phyloP scores from a whole-genome alignment of 345 rosid genomes.

The Trapa incisa region DNA sequence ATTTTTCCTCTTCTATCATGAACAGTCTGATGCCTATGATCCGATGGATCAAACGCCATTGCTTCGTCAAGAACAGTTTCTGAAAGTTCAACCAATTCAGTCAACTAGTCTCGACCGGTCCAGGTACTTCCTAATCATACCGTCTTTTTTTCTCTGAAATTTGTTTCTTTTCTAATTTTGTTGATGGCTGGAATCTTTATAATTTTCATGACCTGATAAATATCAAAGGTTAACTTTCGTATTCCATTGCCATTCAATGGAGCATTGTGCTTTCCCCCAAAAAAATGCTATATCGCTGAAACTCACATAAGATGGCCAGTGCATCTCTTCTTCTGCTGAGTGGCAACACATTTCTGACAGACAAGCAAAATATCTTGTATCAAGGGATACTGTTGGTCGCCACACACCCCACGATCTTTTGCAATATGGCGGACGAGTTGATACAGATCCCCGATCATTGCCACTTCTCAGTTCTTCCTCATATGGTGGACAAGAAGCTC shows the following conservation, averaged over 20 bases:
- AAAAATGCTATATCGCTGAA: background rate
- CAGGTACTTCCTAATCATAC: slow-evolving; percentile 45
- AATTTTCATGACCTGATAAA: background rate
- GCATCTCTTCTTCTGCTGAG: slow-evolving; percentile 36
- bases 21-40: slow-evolving; percentile 61
- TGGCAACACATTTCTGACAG: slow-evolving; percentile 64
- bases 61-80: slow-evolving; percentile 70
- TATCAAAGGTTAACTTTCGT: slow-evolving; percentile 2
- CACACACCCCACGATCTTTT: slow-evolving; percentile 57
- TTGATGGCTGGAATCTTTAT: background rate
- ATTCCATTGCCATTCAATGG: background rate
- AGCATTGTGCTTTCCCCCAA: background rate
- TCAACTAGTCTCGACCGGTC: slow-evolving; percentile 58
- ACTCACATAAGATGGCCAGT: slow-evolving; percentile 6
- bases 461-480: slow-evolving; percentile 54
- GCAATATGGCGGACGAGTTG: slow-evolving; percentile 71
- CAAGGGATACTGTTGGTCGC: slow-evolving; percentile 64
- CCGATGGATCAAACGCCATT: slow-evolving; percentile 70
- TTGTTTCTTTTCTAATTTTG: background rate
- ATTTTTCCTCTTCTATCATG: background rate
- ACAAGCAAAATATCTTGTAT: slow-evolving; percentile 24
- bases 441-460: slow-evolving; percentile 56
- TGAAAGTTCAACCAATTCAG: slow-evolving; percentile 63
- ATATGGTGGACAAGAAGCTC: slow-evolving; percentile 54
- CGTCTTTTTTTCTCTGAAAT: background rate